Base-by-base conservation (phyloP, 352 stramenopile genomes). In the Phytophthora fragariae region DNA sequence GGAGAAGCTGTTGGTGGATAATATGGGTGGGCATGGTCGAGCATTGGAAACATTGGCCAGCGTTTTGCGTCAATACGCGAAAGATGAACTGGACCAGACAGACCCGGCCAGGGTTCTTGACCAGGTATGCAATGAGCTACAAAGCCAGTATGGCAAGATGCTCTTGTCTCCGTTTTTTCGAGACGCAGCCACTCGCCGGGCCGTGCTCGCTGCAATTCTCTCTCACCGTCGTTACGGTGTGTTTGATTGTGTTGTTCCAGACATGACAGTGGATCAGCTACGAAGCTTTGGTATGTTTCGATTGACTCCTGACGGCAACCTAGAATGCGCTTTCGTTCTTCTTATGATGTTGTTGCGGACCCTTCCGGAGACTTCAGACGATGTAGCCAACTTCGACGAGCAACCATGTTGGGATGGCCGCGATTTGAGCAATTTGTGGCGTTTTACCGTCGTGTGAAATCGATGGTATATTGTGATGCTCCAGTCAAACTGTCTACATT, bases 261-360 rank as follows among this genome's bases (percentile, higher is more conserved):
- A 14, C 19, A 54, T 56, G 29, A 71, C 64, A 59, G 62, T 62
- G 7, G 63, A 70, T 64, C 8, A 33, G 0, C 44, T 70, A 44
- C 29, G 49, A 64, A 70, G 44, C 46, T 47, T 60, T 11, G 63
- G 63, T 12, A 64, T 64, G 19, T 64, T 70, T 15, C 63, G 63
- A 46, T 46, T n/a, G 14, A 14, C 1, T 12, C 1, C 2, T 10
- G 63, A 70, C 35, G 31, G 33, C 0, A 19, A 3, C 5, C 33
- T 64, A 31, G 63, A 70, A 24, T 70, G 55, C 55, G 41, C 63
- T 47, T 64, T 66, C 46, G 65, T 72, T 62, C 19, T 62, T 19
- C 24, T 72, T 41, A 1, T 50, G 39, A 12, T 24, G 50, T 35
- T 72, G 49, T 53, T 72, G 47, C 15, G 27, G 39, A 72, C 52